phyloP scores from a whole-genome alignment of 2,329 filamentous ascomycete species.

The Ophiostoma sp. region DNA sequence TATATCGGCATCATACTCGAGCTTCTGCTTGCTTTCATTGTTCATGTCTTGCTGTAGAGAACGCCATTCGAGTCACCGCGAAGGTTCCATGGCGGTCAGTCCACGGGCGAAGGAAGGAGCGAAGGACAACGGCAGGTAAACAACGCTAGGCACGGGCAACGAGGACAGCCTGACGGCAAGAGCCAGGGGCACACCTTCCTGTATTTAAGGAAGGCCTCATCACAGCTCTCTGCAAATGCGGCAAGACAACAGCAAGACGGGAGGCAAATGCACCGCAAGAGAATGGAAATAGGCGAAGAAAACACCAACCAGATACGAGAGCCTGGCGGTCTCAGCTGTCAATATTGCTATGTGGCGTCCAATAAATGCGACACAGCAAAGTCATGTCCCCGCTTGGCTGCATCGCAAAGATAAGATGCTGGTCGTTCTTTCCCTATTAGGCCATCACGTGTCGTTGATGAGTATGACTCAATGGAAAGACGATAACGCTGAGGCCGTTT shows the following conservation, averaged over 20 bases:
- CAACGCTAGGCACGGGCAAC: neutral
- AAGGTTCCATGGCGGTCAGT: no score
- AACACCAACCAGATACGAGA: neutral
- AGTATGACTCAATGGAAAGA: neutral
- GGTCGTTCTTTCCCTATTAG: neutral
- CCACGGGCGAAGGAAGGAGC: neutral
- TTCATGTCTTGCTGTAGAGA: no score
- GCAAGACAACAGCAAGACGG: neutral
- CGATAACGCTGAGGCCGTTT: neutral
- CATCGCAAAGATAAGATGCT: neutral
- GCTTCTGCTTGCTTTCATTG: no score
- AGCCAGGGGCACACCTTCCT: neutral
- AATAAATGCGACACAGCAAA: neutral
- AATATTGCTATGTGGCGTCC: conserved; percentile 3
- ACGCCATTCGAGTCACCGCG: no score
- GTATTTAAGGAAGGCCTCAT: neutral
- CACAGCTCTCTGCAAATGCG: neutral
- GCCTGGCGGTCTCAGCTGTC: neutral
- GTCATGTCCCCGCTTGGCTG: neutral
- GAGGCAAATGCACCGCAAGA: neutral
- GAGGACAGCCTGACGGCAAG: neutral
- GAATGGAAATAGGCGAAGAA: neutral
- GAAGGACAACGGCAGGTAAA: neutral
- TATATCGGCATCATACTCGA: no score
- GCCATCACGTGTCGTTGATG: neutral